These are phyloP conservation scores for Annulohypoxylon truncatum DNA, from an alignment of 2,329 filamentous ascomycete genomes.

Conservation along the genomic window DNA sequence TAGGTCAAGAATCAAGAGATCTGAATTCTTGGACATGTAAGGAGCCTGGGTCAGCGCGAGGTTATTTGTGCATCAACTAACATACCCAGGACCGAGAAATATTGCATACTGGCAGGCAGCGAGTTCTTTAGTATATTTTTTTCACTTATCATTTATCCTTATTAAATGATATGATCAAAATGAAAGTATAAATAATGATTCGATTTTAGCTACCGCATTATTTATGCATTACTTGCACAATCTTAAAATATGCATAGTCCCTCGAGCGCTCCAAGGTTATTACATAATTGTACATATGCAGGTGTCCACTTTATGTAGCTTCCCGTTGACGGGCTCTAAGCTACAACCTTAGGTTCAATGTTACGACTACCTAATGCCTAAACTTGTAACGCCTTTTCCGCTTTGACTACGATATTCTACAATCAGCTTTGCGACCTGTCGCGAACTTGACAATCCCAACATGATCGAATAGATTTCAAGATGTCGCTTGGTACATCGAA, in stretches of 20 bases:
- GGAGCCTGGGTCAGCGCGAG: conserved; percentile 9
- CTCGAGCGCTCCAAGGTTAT: not conserved
- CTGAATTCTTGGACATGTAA: not conserved
- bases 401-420: conserved; percentile 10
- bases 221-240: conserved; percentile 1
- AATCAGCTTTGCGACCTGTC: conserved; percentile 32
- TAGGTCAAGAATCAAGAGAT: not conserved
- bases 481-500: conserved; percentile 79
- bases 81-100: conserved; percentile 12
- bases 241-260: not conserved
- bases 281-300: conserved; percentile 6
- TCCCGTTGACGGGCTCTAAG: not conserved
- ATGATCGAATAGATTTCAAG: conserved; percentile 43
- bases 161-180: conserved; percentile 5
- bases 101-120: conserved; percentile 14
- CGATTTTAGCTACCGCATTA: too few relatives aligned
- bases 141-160: not conserved
- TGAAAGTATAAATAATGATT: not conserved
- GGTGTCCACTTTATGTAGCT: not conserved
- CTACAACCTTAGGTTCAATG: not conserved
- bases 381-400: not conserved
- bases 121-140: conserved; percentile 6
- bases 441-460: conserved; percentile 28
- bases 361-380: too few relatives aligned
- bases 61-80: conserved; percentile 21